A percentile compares a stretch with the other conserved stretches of the same genome.
Evolutionary conservation across 176 grass and related monocot genomes (phyloP).

Genomic region (Musa itinerans): DNA sequence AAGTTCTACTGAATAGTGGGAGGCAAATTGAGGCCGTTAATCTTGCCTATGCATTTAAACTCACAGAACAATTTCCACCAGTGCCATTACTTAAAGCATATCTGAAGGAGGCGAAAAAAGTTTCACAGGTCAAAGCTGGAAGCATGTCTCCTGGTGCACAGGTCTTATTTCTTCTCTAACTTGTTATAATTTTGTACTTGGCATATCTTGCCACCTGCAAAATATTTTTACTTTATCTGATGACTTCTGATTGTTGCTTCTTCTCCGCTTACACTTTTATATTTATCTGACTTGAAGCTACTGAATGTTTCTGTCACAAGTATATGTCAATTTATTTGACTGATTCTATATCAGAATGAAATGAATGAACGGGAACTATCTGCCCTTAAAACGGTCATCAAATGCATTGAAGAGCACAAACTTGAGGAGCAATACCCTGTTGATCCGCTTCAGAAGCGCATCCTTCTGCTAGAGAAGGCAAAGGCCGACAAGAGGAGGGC

Average conservation of each 20-base stretch:
- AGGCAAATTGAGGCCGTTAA: conserved; percentile 83
- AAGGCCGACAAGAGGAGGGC: conserved; percentile 95
- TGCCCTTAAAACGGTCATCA: conserved; percentile 73
- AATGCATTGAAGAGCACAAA: conserved; percentile 90
- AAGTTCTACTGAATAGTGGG: conserved; percentile 57
- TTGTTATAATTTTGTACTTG: neutral
- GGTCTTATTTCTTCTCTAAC: conserved; percentile 27
- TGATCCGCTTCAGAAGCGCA: conserved; percentile 69
- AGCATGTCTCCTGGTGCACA: conserved; percentile 63
- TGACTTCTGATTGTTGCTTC: neutral
- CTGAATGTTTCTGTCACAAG: neutral
- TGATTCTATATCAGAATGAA: conserved; percentile 44
- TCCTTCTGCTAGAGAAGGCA: conserved; percentile 83
- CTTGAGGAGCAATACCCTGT: conserved; percentile 64
- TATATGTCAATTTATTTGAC: neutral
- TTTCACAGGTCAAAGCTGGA: conserved; percentile 46
- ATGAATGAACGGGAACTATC: conserved; percentile 77
- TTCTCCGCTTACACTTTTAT: neutral
- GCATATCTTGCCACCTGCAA: too few relatives aligned
- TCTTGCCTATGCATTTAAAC: conserved; percentile 63
- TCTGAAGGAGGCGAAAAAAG: conserved; percentile 64
- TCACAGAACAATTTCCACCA: conserved; percentile 60
- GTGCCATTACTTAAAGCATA: conserved; percentile 73
- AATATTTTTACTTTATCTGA: too few relatives aligned
- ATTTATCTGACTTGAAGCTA: too few relatives aligned